Base-by-base conservation (phyloP, 2,329 filamentous ascomycete species). In the Alternaria consortialis region DNA sequence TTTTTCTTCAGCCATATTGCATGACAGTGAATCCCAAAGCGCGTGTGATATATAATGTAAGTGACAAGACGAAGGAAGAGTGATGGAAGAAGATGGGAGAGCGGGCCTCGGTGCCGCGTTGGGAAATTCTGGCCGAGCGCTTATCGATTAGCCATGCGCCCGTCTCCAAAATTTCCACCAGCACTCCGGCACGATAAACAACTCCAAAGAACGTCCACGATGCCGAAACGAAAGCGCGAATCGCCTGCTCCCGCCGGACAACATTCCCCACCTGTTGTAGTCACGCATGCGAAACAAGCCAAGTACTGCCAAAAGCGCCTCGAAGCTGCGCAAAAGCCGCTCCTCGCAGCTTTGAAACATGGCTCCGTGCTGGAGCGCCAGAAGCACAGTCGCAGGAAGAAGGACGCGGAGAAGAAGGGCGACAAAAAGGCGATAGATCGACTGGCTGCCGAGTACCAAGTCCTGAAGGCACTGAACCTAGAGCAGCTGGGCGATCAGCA, bases 361-460 rank as follows among this genome's bases (percentile, higher is more conserved):
- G 90, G 89, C 58, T 92, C 91, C 74, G 89, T 89, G 47, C 90
- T 92, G 73, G 91, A 94, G 81, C 85, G 91, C 46, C 92, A 94
- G 79, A 91, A 93, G 66, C 84, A 89, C 58, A 84, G 86, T 23
- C 81, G 91, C 61, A 85, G 89, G 58, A 83, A 84, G 67, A 89
- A 89, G 72, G 81, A 80, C 2, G 86, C 86, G 0, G 79, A 77
- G 40, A 65, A 75, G 7, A 80, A 83, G 37, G 80, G 80, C 11
- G 81, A 86, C 32, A 76, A 75, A 20, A 75, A 76, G 25, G 78
- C 88, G 71, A 80, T 86, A 23, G 80, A 82, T 59, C 83, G 90
- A 20, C 80, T 94, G 32, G 86, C 91, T 63, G 84, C 85, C 34
- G 91, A 90, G 71, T 84, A 88, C 44, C 77, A 80, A 44, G 84